Conservation (phyloP, 768 basidiomycete species). For the Scleroderma citrinum region DNA sequence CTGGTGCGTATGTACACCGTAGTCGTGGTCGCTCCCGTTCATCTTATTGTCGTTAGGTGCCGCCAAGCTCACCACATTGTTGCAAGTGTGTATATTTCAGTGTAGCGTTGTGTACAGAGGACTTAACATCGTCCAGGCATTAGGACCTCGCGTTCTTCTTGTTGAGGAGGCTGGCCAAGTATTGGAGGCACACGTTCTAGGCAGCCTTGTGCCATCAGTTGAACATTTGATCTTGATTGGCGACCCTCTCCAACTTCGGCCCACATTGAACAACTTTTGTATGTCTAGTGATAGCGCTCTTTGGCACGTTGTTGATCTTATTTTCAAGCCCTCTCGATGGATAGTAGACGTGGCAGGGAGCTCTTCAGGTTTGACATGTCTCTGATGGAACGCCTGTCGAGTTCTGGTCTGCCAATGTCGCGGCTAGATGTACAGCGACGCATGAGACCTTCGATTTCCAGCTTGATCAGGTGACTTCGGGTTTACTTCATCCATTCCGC, state of each 20-base stretch:
- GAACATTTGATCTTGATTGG: conserved; percentile 79
- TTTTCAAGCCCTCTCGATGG: conserved; percentile 57
- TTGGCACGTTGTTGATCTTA: neutral
- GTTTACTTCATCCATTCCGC: neutral
- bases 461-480: conserved; percentile 29
- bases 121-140: conserved; percentile 32
- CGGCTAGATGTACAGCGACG: conserved; percentile 66
- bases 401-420: conserved; percentile 56
- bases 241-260: conserved; percentile 71
- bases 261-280: conserved; percentile 61
- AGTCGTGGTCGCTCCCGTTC: neutral
- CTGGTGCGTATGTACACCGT: conserved; percentile 38
- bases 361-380: conserved; percentile 67
- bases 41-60: conserved; percentile 41
- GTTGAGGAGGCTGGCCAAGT: conserved; percentile 84
- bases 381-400: conserved; percentile 68
- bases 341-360: conserved; percentile 47
- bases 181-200: conserved; percentile 69
- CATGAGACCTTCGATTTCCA: conserved; percentile 68
- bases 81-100: conserved; percentile 37
- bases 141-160: conserved; percentile 56
- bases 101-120: neutral
- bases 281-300: conserved; percentile 10
- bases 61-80: conserved; percentile 54
- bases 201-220: conserved; percentile 55